Percentiles rank a stretch among this genome's conserved stretches.
These are phyloP conservation scores for Mycosphaerella arachidis DNA, from an alignment of 2,329 filamentous ascomycete genomes.

Conservation along the genomic window DNA sequence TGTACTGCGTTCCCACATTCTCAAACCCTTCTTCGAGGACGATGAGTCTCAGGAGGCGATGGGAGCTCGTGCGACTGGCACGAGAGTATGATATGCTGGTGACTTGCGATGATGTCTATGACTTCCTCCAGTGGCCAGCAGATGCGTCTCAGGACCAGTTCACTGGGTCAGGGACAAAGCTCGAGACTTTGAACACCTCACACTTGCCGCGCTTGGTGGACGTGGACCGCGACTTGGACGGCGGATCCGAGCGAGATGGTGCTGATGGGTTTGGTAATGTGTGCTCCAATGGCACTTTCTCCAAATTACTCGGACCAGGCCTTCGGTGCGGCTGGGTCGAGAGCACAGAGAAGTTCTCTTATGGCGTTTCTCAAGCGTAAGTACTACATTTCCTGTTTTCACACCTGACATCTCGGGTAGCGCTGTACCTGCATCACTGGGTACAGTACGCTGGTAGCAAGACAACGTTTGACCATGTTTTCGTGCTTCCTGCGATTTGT, in stretches of 20 bases:
- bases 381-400: constrained; percentile 20
- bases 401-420: neutral
- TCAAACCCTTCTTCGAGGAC: constrained; percentile 83
- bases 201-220: constrained; percentile 70
- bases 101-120: constrained; percentile 88
- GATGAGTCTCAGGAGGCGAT: constrained; percentile 65
- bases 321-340: constrained; percentile 86
- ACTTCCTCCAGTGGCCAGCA: constrained; percentile 76
- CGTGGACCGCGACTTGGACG: constrained; percentile 65
- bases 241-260: constrained; percentile 44
- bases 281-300: constrained; percentile 83
- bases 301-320: constrained; percentile 79
- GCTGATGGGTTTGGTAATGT: constrained; percentile 69
- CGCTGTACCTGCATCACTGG: constrained; percentile 1
- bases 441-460: constrained; percentile 1
- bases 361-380: constrained; percentile 57
- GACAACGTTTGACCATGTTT: neutral
- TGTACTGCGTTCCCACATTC: constrained; percentile 86
- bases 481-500: constrained; percentile 3
- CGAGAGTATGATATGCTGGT: constrained; percentile 76
- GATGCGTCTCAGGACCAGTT: constrained; percentile 24
- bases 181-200: constrained; percentile 33
- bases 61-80: constrained; percentile 69
- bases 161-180: neutral
- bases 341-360: constrained; percentile 58